Evolutionary conservation across 371 early-diverging fungal species (phyloP), one percentile per base, ranked within the genome.

Genomic region (Funneliformis caledonium): DNA sequence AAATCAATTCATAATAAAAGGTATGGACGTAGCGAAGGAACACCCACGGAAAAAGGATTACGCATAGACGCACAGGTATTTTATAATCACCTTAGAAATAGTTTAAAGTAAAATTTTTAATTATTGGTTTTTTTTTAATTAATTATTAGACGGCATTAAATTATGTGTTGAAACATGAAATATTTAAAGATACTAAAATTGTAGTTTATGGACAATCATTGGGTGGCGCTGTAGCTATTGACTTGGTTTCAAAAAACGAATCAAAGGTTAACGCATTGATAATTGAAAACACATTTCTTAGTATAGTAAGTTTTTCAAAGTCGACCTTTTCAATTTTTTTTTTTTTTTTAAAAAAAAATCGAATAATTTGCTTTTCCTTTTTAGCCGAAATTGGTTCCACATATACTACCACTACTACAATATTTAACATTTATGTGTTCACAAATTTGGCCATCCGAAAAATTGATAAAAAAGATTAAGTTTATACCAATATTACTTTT

Each of bases 211-310:
- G 99, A 0, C 98, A 98, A 84, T 96, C 96, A 19, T 93, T 98
- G 76, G 99, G 99, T 65, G n/a, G n/a, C n/a, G n/a, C 99, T 7
- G 98, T 97, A 9, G 96, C 98, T 8, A 95, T 98, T 83, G 92
- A 97, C 83, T 85, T 94, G 68, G 94, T 92, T 9, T 88, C 93
- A 11, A 88, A 92, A 52, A 94, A 96, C 81, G 91, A 93, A 81
- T 90, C 90, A 69, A 85, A 77, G 16, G 89, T 98, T 72, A 87
- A 92, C 7, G 98, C 93, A 19, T 78, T 98, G 22, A 94, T 98
- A 72, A 81, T 98, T 33, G 99, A 98, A 84, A 98, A 98, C 87
- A 98, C 98, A 0, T 98, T 98, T 85, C 84, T 95, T 69, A 95
- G 93, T 62, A 82, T 98, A 84, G 94, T 92, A 91, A 85, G 85